Evolutionary conservation across 2,329 filamentous ascomycete species (phyloP).

Genomic region (Penicillium sp.): DNA sequence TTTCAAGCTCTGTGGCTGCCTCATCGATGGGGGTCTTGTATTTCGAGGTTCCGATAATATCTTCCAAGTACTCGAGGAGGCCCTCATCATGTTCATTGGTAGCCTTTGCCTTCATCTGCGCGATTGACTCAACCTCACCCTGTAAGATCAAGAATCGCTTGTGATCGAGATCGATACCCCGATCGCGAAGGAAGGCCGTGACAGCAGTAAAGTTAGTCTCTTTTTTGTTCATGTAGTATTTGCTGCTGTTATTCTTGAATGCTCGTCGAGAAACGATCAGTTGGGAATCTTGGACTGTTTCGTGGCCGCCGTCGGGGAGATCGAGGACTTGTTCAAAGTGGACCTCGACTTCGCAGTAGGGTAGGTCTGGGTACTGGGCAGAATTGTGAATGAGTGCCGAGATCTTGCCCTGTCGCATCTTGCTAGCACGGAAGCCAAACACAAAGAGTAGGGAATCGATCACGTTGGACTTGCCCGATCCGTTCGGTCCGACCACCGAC

Average conservation of each 20-base stretch:
- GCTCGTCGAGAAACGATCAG: slow-evolving; percentile 86
- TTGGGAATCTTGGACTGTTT: slow-evolving; percentile 77
- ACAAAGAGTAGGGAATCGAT: slow-evolving; percentile 97
- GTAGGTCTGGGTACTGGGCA: slow-evolving; percentile 76
- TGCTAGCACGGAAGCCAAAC: slow-evolving; percentile 98
- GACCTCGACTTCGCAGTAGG: slow-evolving; percentile 92
- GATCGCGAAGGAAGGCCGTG: slow-evolving; percentile 78
- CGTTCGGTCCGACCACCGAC: slow-evolving; percentile 95
- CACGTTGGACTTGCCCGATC: slow-evolving; percentile 97
- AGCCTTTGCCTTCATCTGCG: slow-evolving; percentile 98
- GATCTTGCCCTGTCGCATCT: slow-evolving; percentile 98
- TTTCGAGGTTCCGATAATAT: slow-evolving; percentile 97
- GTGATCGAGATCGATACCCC: slow-evolving; percentile 92
- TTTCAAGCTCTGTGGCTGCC: slow-evolving; percentile 82
- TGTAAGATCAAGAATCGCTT: slow-evolving; percentile 97
- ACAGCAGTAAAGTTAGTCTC: slow-evolving; percentile 90
- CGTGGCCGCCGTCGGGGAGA: slow-evolving; percentile 68
- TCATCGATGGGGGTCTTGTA: slow-evolving; percentile 98
- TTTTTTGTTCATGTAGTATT: slow-evolving; percentile 92
- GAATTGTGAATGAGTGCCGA: slow-evolving; percentile 98
- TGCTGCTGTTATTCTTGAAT: slow-evolving; percentile 97
- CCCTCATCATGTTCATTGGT: slow-evolving; percentile 94
- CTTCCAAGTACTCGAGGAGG: slow-evolving; percentile 91
- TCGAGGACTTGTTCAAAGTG: slow-evolving; percentile 96
- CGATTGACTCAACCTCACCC: slow-evolving; percentile 96